Evolutionary conservation across 139 green algal genomes (phyloP).

Genomic region (Chlorella sp.): DNA sequence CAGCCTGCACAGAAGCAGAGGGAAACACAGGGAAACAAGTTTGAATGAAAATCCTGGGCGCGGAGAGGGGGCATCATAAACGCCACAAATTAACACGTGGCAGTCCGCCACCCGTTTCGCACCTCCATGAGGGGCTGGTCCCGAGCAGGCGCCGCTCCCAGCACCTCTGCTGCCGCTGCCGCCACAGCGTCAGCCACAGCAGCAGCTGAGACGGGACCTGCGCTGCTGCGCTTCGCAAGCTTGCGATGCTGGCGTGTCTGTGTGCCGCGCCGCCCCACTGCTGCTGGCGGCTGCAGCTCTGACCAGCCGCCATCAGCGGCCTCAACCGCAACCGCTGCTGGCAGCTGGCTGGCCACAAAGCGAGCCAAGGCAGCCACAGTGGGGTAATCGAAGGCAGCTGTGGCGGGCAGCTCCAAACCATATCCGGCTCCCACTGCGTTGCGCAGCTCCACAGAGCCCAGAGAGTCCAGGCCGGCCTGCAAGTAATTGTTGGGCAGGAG

Average conservation of each 20-base stretch:
- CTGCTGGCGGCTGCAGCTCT: background rate
- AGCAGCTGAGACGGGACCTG: background rate
- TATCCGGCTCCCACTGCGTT: constrained; percentile 34
- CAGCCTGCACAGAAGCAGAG: constrained; percentile 26
- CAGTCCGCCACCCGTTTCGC: background rate
- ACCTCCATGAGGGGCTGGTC: constrained; percentile 70
- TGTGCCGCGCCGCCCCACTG: background rate
- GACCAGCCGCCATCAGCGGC: background rate
- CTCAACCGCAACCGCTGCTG: background rate
- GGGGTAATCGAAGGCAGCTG: constrained; percentile 68
- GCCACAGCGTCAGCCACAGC: background rate
- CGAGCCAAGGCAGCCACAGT: constrained; percentile 45
- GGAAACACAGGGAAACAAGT: background rate
- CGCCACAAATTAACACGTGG: too few species aligned
- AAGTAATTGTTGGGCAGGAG: background rate
- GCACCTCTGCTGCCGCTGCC: constrained; percentile 12
- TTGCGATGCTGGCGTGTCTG: too few species aligned
- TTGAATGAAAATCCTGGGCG: too few species aligned
- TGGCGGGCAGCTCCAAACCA: constrained; percentile 42
- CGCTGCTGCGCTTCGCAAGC: background rate
- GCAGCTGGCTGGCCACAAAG: background rate
- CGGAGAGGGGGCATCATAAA: too few species aligned
- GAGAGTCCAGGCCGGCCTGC: constrained; percentile 74
- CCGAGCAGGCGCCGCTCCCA: constrained; percentile 21
- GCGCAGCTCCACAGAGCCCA: constrained; percentile 55